A percentile compares a stretch with the other conserved stretches of the same genome.
These are phyloP conservation scores for Prunus dulcis DNA, from an alignment of 306 rosid species.

Conservation along the genomic window DNA sequence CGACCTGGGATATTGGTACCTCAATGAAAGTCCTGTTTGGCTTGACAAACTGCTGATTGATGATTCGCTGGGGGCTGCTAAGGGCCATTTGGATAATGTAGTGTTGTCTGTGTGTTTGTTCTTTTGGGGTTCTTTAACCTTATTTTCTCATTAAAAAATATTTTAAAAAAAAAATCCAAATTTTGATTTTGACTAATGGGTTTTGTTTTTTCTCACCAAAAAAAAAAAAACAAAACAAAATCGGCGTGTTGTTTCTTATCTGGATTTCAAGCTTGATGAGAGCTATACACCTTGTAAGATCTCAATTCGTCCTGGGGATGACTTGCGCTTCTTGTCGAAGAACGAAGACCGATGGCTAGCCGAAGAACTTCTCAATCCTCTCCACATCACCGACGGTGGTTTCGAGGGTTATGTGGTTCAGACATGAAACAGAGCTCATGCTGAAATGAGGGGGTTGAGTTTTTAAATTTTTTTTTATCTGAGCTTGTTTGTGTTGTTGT, in stretches of 20 bases:
- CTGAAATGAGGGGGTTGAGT: background rate
- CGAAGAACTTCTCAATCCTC: no score
- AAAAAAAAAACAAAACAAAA: background rate
- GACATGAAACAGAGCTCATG: constrained; percentile 38
- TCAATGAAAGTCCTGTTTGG: no score
- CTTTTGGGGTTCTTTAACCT: background rate
- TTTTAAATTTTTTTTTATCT: background rate
- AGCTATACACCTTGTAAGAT: constrained; percentile 88
- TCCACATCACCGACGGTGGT: no score
- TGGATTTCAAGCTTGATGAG: constrained; percentile 91
- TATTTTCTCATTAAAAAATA: no score
- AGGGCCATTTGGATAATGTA: no score
- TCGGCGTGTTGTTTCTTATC: constrained; percentile 72
- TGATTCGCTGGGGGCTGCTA: no score
- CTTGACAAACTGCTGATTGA: no score
- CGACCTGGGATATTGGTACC: no score
- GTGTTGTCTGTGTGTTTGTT: background rate
- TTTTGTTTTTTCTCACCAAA: background rate
- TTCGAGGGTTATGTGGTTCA: constrained; percentile 12
- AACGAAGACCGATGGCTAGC: no score
- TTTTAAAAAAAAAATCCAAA: background rate
- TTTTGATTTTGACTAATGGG: background rate
- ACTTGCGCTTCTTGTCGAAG: constrained; percentile 25
- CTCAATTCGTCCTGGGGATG: constrained; percentile 83
- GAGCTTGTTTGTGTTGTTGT: background rate